Evolutionary conservation across 2,329 filamentous ascomycete species (phyloP), one percentile per base, ranked within the genome.

Genomic region (Phyllosticta citrichinensis): DNA sequence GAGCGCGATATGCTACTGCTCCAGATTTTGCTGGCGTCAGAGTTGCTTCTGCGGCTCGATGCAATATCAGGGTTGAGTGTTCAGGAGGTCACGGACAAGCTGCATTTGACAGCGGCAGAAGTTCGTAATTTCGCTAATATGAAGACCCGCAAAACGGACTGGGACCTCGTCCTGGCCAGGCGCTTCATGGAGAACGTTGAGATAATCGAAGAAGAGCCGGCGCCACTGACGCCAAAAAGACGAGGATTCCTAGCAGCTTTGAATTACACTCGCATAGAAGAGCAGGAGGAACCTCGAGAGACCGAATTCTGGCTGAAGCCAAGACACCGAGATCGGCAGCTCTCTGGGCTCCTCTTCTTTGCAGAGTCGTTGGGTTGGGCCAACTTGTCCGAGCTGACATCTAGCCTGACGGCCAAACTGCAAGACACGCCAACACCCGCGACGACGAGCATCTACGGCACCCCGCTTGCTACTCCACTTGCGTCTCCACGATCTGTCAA

Each of bases 1-100:
- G 79, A 82, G 63, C 75, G 80, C 55, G 81, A 83, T 58, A 78
- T 82, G 68, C 65, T 83, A 19, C 68, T 85, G 4, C 69, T 84
- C 2, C 82, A 85, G 64, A 73, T 84, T 56, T 73, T 79, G 10
- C 70, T 85, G 9, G 74, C 81, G 1, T 79, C 79, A 8, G 82
- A 84, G 66, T 70, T 84, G 3, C 71, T 83, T 10, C 68, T 83
- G 22, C 78, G 82, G 8, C 69, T 83, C 2, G 80, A 83, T 65
- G 80, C 79, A 2, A 72, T 81, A 30, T 67, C 69, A 17, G 67
- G 63, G 55, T 65, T 70, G 55, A 66, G 67, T 25, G 64, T 63
- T 25, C 64, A 69, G 50, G 66, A 72, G 47, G 67, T 78, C 25
- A 70, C 73, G 20, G 69, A 71, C 8, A 70, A 73, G n/a, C 67